Percentiles rank a stretch among this genome's conserved stretches.
These are phyloP conservation scores for Globisporangium perplexum DNA, from an alignment of 352 stramenopile genomes.

Conservation along the genomic window DNA sequence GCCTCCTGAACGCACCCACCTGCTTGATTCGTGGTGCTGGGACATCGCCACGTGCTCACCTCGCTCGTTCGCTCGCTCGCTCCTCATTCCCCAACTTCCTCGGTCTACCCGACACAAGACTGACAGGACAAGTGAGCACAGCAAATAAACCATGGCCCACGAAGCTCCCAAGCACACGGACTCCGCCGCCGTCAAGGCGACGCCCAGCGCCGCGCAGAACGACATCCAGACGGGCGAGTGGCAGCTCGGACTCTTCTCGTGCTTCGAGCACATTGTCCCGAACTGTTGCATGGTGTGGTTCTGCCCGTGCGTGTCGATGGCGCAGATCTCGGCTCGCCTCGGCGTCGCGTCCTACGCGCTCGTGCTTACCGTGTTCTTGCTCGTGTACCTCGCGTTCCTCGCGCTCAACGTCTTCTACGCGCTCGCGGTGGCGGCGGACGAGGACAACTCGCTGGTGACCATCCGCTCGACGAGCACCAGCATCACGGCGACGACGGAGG, in stretches of 20 bases:
- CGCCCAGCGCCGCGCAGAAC: background rate
- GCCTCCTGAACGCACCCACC: too few relatives aligned
- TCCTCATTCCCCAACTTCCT: conserved; percentile 1
- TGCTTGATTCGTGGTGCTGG: background rate
- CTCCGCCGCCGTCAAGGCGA: background rate
- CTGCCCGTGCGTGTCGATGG: conserved; percentile 21
- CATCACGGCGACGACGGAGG: background rate
- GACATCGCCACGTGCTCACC: too few relatives aligned
- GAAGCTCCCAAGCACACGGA: background rate
- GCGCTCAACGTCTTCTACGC: background rate
- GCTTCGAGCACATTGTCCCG: conserved; percentile 21
- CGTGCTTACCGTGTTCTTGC: conserved; percentile 14
- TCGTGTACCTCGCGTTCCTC: conserved; percentile 2
- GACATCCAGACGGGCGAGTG: conserved; percentile 18
- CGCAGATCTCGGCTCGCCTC: conserved; percentile 17
- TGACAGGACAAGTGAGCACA: too few relatives aligned
- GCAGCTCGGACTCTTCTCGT: conserved; percentile 20
- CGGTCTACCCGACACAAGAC: background rate
- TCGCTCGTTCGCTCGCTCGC: background rate
- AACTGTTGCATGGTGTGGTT: conserved; percentile 27
- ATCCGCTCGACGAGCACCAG: background rate
- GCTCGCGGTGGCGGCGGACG: background rate
- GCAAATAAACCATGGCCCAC: background rate
- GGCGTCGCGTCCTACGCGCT: conserved; percentile 12
- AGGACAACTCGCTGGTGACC: background rate